Evolutionary conservation across 495 filamentous ascomycete genomes (phyloP).

Genomic region (Podospora pseudoanserina): DNA sequence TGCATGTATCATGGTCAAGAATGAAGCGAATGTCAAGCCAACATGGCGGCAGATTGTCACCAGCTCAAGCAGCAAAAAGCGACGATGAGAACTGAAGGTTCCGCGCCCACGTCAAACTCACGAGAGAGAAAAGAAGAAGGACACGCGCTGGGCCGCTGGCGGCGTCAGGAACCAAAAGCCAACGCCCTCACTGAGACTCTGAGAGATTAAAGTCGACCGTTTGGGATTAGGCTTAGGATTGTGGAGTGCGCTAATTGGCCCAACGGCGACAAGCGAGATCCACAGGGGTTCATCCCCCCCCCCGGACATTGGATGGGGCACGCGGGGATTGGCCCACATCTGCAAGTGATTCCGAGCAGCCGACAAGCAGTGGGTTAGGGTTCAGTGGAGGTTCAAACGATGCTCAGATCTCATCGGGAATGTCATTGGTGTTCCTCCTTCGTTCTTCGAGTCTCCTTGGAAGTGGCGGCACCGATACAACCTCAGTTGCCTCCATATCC

Average conservation of each 20-base stretch:
- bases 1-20: constrained; percentile 2
- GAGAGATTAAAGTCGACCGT: not conserved
- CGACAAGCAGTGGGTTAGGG: constrained; percentile 7
- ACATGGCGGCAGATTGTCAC: constrained; percentile 10
- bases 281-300: not conserved
- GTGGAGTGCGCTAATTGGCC: constrained; percentile 11
- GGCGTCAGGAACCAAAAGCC: not conserved
- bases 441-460: not conserved
- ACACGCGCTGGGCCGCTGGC: not conserved
- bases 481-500: constrained; percentile 38
- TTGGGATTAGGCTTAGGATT: not conserved
- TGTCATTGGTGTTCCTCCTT: not conserved
- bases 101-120: not conserved
- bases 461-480: constrained; percentile 37
- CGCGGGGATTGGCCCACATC: not conserved
- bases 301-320: not conserved
- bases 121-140: constrained; percentile 4
- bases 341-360: not conserved
- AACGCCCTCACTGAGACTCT: not conserved
- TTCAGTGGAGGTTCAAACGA: not conserved
- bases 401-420: constrained; percentile 3
- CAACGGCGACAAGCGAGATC: constrained; percentile 3
- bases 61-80: constrained; percentile 5
- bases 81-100: constrained; percentile 4
- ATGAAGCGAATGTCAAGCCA: constrained; percentile 20